Conservation (phyloP, 2,329 filamentous ascomycete genomes). For the Thelonectria rubi region DNA sequence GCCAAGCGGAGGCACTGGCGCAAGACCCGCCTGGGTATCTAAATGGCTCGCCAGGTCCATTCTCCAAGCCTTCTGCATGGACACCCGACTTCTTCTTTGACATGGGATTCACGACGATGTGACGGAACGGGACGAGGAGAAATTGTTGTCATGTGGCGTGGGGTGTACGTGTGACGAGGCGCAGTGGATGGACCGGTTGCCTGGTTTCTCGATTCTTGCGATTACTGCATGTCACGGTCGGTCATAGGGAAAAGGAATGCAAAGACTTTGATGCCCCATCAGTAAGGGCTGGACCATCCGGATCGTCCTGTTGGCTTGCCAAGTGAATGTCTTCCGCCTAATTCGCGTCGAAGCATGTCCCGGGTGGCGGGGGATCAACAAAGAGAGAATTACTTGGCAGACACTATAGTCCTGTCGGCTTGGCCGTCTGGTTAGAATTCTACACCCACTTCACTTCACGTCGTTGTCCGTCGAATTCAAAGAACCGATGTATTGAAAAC, state of each 20-base stretch:
- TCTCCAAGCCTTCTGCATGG: conserved; percentile 41
- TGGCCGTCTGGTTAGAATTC: background rate
- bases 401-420: background rate
- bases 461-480: background rate
- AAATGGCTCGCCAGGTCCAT: conserved; percentile 59
- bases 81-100: conserved; percentile 39
- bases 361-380: background rate
- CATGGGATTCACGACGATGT: conserved; percentile 44
- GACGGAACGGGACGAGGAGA: conserved; percentile 33
- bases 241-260: conserved; percentile 58
- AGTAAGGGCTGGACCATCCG: conserved; percentile 36
- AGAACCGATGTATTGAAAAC: conserved; percentile 12
- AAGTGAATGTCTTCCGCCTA: conserved; percentile 4
- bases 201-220: conserved; percentile 51
- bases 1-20: conserved; percentile 99
- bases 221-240: conserved; percentile 57
- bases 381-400: background rate
- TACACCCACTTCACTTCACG: background rate
- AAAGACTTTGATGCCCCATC: conserved; percentile 49
- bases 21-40: conserved; percentile 99
- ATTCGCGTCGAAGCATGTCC: conserved; percentile 8
- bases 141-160: conserved; percentile 37
- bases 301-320: conserved; percentile 26
- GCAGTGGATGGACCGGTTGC: conserved; percentile 46
- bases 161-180: conserved; percentile 36